Evolutionary conservation across 1,284 basidiomycete species (phyloP).

Genomic region (Leccinum laetum): DNA sequence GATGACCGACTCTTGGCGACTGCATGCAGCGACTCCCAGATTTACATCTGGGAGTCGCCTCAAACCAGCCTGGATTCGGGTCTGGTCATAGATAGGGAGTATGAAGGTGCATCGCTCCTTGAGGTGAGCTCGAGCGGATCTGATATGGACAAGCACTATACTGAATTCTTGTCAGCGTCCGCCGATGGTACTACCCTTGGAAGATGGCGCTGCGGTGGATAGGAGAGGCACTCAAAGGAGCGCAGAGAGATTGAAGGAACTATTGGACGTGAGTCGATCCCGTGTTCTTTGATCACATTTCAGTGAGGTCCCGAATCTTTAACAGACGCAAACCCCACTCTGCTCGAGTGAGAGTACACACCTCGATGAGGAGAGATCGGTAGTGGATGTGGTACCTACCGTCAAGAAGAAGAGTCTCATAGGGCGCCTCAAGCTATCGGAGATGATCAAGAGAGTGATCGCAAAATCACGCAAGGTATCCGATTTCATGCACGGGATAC

Average conservation of each 20-base stretch:
- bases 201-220: slow-evolving; percentile 7
- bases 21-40: slow-evolving; percentile 23
- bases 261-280: slow-evolving; percentile 20
- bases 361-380: slow-evolving; percentile 5
- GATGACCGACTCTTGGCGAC: slow-evolving; percentile 30
- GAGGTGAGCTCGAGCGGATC: slow-evolving; percentile 20
- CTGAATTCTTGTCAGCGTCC: slow-evolving; percentile 14
- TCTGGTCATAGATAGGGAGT: slow-evolving; percentile 24
- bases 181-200: slow-evolving; percentile 1
- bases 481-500: slow-evolving; percentile 7
- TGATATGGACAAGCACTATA: slow-evolving; percentile 2
- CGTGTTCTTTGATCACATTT: neutral
- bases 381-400: slow-evolving; percentile 10
- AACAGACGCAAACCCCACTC: slow-evolving; percentile 14
- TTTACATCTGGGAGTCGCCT: slow-evolving; percentile 30
- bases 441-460: slow-evolving; percentile 21
- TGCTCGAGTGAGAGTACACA: slow-evolving; percentile 6
- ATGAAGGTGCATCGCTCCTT: slow-evolving; percentile 25
- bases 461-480: slow-evolving; percentile 28
- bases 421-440: slow-evolving; percentile 19
- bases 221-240: slow-evolving; percentile 1
- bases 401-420: slow-evolving; percentile 10
- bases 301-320: slow-evolving; percentile 9
- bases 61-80: slow-evolving; percentile 30
- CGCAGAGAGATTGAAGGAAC: slow-evolving; percentile 12